phyloP scores from a whole-genome alignment of 306 rosid genomes.

The Dryas alaskensis region DNA sequence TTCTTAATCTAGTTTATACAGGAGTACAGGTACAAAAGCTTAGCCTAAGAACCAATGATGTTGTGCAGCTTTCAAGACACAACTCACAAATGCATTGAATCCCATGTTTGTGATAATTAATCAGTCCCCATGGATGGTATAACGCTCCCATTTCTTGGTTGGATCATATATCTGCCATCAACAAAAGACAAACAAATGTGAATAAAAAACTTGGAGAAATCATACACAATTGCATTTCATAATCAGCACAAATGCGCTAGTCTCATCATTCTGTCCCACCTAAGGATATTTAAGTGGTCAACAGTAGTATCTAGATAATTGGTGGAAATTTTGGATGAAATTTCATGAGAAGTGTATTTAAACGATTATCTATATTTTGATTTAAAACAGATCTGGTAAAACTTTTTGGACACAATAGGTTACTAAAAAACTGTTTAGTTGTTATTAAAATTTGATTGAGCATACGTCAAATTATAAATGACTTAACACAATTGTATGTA shows the following conservation, averaged over 20 bases:
- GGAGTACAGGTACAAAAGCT: neutral
- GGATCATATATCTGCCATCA: slow-evolving; percentile 35
- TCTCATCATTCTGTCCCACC: too few species aligned
- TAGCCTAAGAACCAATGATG: neutral
- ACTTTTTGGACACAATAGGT: neutral
- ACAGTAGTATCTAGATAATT: neutral
- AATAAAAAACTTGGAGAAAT: neutral
- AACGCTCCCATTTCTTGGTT: slow-evolving; percentile 42
- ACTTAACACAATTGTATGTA: neutral
- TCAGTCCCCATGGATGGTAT: slow-evolving; percentile 42
- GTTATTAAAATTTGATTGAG: too few species aligned
- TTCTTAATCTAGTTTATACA: neutral
- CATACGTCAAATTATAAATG: neutral
- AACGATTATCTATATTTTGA: neutral
- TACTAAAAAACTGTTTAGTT: neutral
- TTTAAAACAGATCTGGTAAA: neutral
- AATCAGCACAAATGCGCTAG: neutral
- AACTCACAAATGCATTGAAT: neutral
- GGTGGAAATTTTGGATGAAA: neutral
- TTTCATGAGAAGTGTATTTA: neutral
- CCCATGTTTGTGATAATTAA: neutral
- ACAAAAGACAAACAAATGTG: neutral
- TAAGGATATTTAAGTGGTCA: too few species aligned
- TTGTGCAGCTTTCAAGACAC: neutral
- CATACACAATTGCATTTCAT: neutral